Conservation (phyloP, 345 rosid genomes). For the Pelargonium nanum region DNA sequence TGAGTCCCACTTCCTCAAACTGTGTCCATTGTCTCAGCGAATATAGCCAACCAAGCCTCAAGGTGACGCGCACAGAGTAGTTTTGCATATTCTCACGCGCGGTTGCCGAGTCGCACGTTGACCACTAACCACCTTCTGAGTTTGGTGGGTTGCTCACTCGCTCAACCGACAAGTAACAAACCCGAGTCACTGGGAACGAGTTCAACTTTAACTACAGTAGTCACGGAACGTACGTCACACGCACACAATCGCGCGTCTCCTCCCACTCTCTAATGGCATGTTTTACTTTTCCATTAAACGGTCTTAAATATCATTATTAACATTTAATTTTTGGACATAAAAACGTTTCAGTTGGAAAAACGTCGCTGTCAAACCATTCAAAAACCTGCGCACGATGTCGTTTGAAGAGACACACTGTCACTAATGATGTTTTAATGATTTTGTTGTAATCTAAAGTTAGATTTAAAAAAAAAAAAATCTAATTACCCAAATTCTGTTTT, state of each 20-base stretch:
- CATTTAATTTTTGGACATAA: too few relatives aligned
- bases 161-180: not conserved
- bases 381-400: not conserved
- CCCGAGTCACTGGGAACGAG: too few relatives aligned
- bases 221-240: not conserved
- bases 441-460: not conserved
- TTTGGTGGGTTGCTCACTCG: not conserved
- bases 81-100: conserved; percentile 14
- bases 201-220: not conserved
- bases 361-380: not conserved
- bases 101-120: not conserved
- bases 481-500: not conserved
- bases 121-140: not conserved
- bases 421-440: too few relatives aligned
- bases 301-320: too few relatives aligned
- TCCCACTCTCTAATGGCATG: not conserved
- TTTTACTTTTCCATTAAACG: not conserved
- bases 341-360: not conserved
- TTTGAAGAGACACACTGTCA: not conserved
- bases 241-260: not conserved
- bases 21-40: conserved; percentile 19
- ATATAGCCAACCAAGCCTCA: conserved; percentile 13
- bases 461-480: too few relatives aligned
- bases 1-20: not conserved
- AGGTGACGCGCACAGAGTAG: conserved; percentile 7